Percentiles rank a stretch among this genome's conserved stretches.
Conservation (phyloP, 768 basidiomycete species). For the Serendipita sp. region DNA sequence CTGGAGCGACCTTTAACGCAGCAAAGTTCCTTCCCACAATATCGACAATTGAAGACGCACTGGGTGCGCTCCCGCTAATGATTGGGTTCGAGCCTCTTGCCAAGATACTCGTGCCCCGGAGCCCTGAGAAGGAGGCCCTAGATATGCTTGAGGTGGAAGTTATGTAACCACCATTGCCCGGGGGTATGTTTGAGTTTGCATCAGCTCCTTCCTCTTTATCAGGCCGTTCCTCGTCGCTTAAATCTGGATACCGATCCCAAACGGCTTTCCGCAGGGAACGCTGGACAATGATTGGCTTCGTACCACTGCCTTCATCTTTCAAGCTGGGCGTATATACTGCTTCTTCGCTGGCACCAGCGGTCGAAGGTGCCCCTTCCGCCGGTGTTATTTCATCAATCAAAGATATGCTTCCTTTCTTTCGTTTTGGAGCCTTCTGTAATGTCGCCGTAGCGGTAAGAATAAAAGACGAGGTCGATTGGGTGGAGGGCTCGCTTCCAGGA, state of each 20-base stretch:
- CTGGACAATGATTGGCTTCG: not conserved
- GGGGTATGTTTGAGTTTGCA: not conserved
- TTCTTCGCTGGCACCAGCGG: too few species aligned
- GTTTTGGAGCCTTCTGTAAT: not conserved
- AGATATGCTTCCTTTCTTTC: not conserved
- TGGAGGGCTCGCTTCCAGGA: slow-evolving; percentile 10
- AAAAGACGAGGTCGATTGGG: not conserved
- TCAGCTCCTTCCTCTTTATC: not conserved
- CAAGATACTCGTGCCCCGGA: not conserved
- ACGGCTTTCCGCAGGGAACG: not conserved
- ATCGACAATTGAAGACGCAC: not conserved
- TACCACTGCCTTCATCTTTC: too few species aligned
- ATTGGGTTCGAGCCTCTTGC: not conserved
- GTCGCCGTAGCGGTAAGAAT: not conserved
- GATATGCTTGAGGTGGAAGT: not conserved
- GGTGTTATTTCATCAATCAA: not conserved
- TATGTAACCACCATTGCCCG: not conserved
- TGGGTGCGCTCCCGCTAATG: not conserved
- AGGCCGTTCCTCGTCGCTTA: not conserved
- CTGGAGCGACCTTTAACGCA: not conserved
- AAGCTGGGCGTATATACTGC: too few species aligned
- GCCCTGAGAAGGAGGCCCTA: not conserved
- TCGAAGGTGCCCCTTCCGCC: too few species aligned
- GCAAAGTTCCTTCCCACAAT: not conserved
- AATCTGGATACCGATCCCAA: not conserved